These are phyloP conservation scores for Aurifilum marmelostoma DNA, from an alignment of 2,329 filamentous ascomycete species.

Conservation along the genomic window DNA sequence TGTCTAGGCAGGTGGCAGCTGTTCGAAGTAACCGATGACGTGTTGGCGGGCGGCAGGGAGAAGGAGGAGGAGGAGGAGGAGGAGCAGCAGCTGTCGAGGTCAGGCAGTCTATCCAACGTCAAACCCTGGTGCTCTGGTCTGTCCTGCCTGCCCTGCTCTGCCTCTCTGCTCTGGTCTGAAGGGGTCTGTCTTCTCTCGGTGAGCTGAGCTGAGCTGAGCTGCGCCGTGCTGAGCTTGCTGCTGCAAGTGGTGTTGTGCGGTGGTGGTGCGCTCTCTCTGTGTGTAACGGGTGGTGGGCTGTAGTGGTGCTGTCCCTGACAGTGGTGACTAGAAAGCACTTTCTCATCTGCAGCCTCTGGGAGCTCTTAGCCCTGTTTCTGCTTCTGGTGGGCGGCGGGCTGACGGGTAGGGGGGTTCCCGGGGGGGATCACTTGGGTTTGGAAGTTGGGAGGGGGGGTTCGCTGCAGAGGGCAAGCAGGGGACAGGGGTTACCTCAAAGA, in stretches of 20 bases:
- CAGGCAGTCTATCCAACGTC: constrained; percentile 1
- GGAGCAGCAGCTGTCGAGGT: constrained; percentile 6
- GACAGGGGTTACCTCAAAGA: background rate
- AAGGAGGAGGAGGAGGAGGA: background rate
- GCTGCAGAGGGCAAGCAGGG: constrained; percentile 5
- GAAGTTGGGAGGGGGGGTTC: background rate
- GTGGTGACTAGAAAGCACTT: background rate
- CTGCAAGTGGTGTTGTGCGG: background rate
- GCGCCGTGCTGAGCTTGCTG: constrained; percentile 4
- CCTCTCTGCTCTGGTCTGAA: background rate
- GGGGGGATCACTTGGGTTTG: background rate
- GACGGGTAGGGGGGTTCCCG: background rate
- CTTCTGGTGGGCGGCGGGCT: constrained; percentile 4
- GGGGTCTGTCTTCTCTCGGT: background rate
- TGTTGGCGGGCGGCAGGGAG: background rate
- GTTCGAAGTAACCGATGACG: constrained; percentile 3
- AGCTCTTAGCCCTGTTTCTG: constrained; percentile 12
- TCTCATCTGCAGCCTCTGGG: constrained; percentile 6
- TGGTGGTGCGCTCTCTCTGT: background rate
- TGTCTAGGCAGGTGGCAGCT: background rate
- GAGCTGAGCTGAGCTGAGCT: background rate
- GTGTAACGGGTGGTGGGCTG: background rate
- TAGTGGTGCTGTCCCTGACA: constrained; percentile 3
- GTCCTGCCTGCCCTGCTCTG: background rate
- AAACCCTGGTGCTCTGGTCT: background rate